Conservation (phyloP, 2,329 filamentous ascomycete species). For the Curvularia lunata region DNA sequence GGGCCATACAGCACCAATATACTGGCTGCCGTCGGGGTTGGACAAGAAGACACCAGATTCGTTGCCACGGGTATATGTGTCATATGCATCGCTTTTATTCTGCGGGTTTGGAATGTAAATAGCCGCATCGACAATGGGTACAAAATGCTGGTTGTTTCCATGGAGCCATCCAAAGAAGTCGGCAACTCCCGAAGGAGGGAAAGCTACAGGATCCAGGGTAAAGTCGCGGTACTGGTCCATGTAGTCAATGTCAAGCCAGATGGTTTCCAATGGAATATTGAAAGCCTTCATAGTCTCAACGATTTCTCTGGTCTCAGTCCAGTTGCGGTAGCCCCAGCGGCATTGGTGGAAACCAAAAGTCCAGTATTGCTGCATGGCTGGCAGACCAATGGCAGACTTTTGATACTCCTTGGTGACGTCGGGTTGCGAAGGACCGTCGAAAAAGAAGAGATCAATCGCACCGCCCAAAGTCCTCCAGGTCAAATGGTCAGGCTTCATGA, state of each 20-base stretch:
- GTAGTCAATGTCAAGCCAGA: conserved; percentile 56
- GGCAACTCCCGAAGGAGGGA: conserved; percentile 56
- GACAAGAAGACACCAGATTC: conserved; percentile 58
- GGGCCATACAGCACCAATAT: conserved; percentile 64
- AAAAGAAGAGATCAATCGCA: conserved; percentile 80
- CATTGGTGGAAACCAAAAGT: conserved; percentile 84
- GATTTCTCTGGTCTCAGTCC: conserved; percentile 67
- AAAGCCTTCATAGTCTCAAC: conserved; percentile 61
- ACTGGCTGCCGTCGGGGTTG: conserved; percentile 62
- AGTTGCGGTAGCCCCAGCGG: conserved; percentile 80
- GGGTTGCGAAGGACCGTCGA: conserved; percentile 71
- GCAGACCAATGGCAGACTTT: conserved; percentile 68
- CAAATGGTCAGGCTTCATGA: conserved; percentile 67
- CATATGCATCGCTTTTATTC: conserved; percentile 67
- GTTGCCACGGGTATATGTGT: conserved; percentile 59
- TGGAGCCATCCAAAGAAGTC: conserved; percentile 62
- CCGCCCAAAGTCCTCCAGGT: conserved; percentile 80
- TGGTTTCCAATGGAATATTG: conserved; percentile 60
- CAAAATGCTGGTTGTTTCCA: conserved; percentile 62
- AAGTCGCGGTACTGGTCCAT: conserved; percentile 61
- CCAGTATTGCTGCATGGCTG: conserved; percentile 80
- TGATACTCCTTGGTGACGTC: conserved; percentile 76
- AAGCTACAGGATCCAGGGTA: conserved; percentile 61
- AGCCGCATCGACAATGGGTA: conserved; percentile 67
- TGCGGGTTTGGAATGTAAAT: conserved; percentile 75